A percentile compares a stretch with the other conserved stretches of the same genome.
Evolutionary conservation across 352 stramenopile genomes (phyloP).

Genomic region (Elongisporangium undulatum): DNA sequence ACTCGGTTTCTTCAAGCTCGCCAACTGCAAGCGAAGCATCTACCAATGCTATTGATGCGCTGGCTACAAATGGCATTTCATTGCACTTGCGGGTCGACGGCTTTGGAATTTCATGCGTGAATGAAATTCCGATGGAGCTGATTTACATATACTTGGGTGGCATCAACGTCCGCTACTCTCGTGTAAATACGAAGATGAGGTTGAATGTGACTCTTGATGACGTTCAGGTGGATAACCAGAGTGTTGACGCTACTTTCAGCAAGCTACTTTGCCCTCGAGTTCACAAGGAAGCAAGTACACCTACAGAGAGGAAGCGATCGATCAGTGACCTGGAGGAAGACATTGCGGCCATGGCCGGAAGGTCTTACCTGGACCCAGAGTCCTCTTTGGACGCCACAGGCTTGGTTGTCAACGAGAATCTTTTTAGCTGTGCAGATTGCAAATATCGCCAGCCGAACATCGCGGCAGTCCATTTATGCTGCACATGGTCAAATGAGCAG

Average conservation of each 20-base stretch:
- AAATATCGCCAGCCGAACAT: constrained; percentile 76
- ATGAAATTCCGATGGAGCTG: constrained; percentile 82
- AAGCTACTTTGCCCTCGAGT: constrained; percentile 73
- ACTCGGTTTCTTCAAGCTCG: constrained; percentile 59
- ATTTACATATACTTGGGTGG: constrained; percentile 84
- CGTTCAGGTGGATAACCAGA: constrained; percentile 87
- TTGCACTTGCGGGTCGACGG: constrained; percentile 70
- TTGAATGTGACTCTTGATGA: constrained; percentile 84
- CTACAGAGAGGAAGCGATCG: constrained; percentile 27
- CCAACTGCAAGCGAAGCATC: constrained; percentile 73
- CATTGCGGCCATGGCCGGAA: constrained; percentile 32
- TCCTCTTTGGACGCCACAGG: constrained; percentile 31
- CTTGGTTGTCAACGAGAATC: constrained; percentile 53
- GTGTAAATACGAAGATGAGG: constrained; percentile 78
- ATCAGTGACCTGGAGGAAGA: constrained; percentile 47
- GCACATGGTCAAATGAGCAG: constrained; percentile 87
- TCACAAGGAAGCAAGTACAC: constrained; percentile 4
- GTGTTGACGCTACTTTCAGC: constrained; percentile 75
- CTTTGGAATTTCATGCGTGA: constrained; percentile 85
- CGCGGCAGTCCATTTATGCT: constrained; percentile 85
- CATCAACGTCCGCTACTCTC: constrained; percentile 73
- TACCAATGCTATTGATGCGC: constrained; percentile 52
- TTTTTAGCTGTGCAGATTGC: constrained; percentile 84
- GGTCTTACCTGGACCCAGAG: constrained; percentile 8
- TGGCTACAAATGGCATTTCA: constrained; percentile 52